These are phyloP conservation scores for Austroboletus novae-zelandiae DNA, from an alignment of 1,284 basidiomycete species.

Conservation along the genomic window DNA sequence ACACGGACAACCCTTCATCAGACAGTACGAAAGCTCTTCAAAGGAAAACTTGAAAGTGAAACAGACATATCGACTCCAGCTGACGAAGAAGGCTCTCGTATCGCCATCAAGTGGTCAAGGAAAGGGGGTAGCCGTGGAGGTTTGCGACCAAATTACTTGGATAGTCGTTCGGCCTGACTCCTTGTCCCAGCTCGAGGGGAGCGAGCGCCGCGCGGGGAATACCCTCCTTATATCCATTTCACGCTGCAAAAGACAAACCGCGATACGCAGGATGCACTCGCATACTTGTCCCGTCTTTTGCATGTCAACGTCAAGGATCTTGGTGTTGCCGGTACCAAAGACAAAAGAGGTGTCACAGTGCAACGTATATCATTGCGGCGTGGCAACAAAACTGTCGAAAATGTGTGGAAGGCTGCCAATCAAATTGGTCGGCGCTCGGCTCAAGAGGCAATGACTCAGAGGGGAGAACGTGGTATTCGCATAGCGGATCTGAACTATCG, in stretches of 20 bases:
- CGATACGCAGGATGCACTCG: slow-evolving; percentile 93
- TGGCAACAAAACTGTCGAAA: slow-evolving; percentile 75
- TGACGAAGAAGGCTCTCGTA: slow-evolving; percentile 64
- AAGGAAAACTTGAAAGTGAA: slow-evolving; percentile 82
- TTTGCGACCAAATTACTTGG: slow-evolving; percentile 15
- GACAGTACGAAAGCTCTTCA: slow-evolving; percentile 77
- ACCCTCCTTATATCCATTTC: slow-evolving; percentile 92
- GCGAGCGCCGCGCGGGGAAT: slow-evolving; percentile 56
- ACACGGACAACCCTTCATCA: slow-evolving; percentile 83
- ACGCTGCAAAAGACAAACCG: slow-evolving; percentile 97
- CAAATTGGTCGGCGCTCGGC: slow-evolving; percentile 58
- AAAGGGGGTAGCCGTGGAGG: slow-evolving; percentile 43
- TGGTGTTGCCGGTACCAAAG: slow-evolving; percentile 94
- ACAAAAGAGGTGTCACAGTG: slow-evolving; percentile 95
- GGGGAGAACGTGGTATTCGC: slow-evolving; percentile 89
- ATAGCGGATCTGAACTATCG: slow-evolving; percentile 89
- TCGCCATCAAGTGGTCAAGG: slow-evolving; percentile 73
- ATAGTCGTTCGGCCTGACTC: slow-evolving; percentile 4
- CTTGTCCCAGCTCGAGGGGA: slow-evolving; percentile 33
- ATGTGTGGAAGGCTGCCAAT: slow-evolving; percentile 83
- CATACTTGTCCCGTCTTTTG: slow-evolving; percentile 74
- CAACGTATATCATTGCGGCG: slow-evolving; percentile 88
- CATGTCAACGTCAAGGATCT: slow-evolving; percentile 78
- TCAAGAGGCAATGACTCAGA: slow-evolving; percentile 58
- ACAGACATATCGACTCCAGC: slow-evolving; percentile 53